Conservation (phyloP, 345 rosid species). For the Eutrema japonicum region DNA sequence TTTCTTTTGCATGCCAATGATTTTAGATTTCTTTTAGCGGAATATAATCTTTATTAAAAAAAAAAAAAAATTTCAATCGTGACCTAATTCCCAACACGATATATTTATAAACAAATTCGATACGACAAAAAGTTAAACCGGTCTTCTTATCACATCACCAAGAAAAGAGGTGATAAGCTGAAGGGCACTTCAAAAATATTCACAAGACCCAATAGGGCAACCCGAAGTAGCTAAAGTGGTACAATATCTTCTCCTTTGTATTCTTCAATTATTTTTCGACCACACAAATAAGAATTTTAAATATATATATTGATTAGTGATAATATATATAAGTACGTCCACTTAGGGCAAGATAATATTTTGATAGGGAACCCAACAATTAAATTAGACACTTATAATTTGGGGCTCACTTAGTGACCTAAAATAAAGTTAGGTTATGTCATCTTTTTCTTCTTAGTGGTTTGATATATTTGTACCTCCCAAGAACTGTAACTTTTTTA, state of each 20-base stretch:
- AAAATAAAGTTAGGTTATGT: constrained; percentile 45
- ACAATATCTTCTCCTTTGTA: constrained; percentile 6
- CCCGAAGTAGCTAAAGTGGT: constrained; percentile 24
- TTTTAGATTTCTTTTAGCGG: neutral
- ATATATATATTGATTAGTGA: constrained; percentile 14
- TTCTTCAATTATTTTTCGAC: constrained; percentile 26
- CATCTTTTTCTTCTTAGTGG: constrained; percentile 36
- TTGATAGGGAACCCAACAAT: constrained; percentile 36
- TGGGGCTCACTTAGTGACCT: constrained; percentile 42
- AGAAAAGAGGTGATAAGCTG: constrained; percentile 38
- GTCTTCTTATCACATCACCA: constrained; percentile 39
- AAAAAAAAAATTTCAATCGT: too few relatives aligned
- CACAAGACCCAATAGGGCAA: constrained; percentile 35
- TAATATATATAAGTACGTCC: constrained; percentile 40
- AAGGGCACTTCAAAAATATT: constrained; percentile 37
- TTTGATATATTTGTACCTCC: constrained; percentile 18
- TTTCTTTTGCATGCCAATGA: neutral
- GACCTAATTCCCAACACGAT: constrained; percentile 32
- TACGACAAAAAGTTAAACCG: constrained; percentile 33
- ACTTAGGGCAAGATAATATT: constrained; percentile 41
- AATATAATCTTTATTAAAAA: too few relatives aligned
- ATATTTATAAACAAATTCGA: constrained; percentile 29
- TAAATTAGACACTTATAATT: constrained; percentile 39
- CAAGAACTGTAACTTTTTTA: constrained; percentile 21
- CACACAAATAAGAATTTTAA: constrained; percentile 11